Conservation (phyloP, 225 moss, liverwort and hornwort species). For the Straminergon stramineum region DNA sequence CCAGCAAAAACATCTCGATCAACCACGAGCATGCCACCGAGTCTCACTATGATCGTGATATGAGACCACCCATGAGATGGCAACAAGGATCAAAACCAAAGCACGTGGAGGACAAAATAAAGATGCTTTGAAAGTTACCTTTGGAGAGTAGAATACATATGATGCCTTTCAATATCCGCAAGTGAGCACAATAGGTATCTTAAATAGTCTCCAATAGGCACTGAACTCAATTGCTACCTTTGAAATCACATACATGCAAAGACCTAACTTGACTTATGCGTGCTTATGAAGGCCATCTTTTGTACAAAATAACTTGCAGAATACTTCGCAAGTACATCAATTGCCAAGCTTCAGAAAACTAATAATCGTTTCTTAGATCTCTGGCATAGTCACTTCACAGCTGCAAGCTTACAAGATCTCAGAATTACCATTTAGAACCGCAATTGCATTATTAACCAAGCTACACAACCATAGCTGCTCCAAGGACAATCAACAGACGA, state of each 20-base stretch:
- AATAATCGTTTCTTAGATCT: background rate
- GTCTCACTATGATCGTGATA: background rate
- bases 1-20: conserved; percentile 21
- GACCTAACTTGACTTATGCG: background rate
- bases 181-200: background rate
- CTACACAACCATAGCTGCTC: background rate
- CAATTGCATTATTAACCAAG: background rate
- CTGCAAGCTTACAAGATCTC: background rate
- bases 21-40: conserved; percentile 1
- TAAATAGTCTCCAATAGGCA: conserved; percentile 7
- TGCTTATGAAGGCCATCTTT: background rate
- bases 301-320: background rate
- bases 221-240: background rate
- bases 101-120: background rate
- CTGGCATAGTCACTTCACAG: background rate
- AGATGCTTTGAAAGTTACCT: background rate
- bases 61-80: background rate
- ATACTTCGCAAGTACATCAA: background rate
- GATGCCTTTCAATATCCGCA: conserved; percentile 5
- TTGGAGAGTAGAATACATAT: background rate
- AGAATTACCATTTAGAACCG: background rate
- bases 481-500: background rate
- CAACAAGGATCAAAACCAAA: background rate
- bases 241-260: background rate
- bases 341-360: background rate